phyloP scores from a whole-genome alignment of 768 basidiomycete species.

The Hericium erinaceus region DNA sequence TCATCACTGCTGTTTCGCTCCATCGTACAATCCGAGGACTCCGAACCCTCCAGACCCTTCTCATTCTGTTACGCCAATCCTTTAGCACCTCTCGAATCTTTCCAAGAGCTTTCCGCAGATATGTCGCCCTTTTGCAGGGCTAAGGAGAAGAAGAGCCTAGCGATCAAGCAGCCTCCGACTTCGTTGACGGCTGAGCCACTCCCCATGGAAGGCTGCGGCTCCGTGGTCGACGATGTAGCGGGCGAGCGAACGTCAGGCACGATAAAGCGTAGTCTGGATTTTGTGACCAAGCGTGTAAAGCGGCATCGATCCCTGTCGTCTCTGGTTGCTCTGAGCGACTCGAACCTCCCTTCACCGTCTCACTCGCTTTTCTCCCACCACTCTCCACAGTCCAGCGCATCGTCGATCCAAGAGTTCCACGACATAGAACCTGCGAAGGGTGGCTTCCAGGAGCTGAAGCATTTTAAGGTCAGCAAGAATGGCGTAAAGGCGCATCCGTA shows the following conservation, averaged over 20 bases:
- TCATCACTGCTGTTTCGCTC: background rate
- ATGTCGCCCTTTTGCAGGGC: background rate
- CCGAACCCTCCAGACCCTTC: background rate
- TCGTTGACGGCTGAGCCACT: background rate
- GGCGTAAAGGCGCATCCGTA: constrained; percentile 50
- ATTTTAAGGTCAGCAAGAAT: constrained; percentile 16
- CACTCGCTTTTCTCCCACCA: background rate
- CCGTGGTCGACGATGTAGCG: background rate
- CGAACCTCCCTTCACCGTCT: background rate
- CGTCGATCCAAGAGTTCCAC: background rate
- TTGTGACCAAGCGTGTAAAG: background rate
- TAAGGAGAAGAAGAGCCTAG: background rate
- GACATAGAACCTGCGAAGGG: background rate
- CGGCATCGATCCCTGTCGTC: background rate
- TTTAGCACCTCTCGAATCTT: background rate
- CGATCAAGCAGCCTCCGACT: background rate
- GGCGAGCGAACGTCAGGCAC: no score
- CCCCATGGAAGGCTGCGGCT: background rate
- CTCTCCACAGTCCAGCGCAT: background rate
- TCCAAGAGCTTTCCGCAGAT: background rate
- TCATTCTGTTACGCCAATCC: background rate
- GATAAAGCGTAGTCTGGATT: background rate
- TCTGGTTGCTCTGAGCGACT: background rate
- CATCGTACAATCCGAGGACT: background rate
- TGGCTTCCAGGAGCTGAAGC: constrained; percentile 9